phyloP scores from a whole-genome alignment of 805 yeast genomes.

The Ogataea dorogensis region DNA sequence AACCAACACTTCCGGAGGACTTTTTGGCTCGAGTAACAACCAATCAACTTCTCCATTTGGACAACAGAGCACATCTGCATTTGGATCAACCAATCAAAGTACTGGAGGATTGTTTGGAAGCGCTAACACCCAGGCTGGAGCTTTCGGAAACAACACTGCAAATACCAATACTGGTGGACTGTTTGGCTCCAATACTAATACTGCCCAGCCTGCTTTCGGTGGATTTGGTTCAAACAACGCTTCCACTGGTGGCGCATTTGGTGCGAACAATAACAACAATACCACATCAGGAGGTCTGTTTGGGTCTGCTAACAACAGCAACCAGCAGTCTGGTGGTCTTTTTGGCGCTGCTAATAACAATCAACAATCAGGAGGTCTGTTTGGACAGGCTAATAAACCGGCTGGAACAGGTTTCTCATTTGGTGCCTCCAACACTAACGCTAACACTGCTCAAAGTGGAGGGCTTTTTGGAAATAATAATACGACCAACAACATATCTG shows the following conservation, averaged over 20 bases:
- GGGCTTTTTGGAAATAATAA: constrained; percentile 44
- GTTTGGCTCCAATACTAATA: constrained; percentile 13
- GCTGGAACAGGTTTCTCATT: constrained; percentile 11
- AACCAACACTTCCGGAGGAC: constrained; percentile 30
- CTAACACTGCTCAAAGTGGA: constrained; percentile 34
- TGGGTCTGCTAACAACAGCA: constrained; percentile 27
- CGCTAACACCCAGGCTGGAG: constrained; percentile 34
- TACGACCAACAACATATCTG: constrained; percentile 23
- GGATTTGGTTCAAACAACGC: constrained; percentile 36
- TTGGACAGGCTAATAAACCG: constrained; percentile 25
- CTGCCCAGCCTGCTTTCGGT: constrained; percentile 36
- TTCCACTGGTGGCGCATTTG: constrained; percentile 10
- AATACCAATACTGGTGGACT: constrained; percentile 14
- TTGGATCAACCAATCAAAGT: no score
- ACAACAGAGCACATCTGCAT: no score
- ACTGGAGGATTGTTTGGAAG: no score
- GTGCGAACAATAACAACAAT: constrained; percentile 16
- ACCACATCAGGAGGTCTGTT: constrained; percentile 17
- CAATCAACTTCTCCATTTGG: no score
- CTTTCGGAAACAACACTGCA: constrained; percentile 38
- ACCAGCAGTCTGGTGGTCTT: constrained; percentile 12
- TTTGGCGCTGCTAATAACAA: constrained; percentile 18
- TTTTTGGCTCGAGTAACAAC: constrained; percentile 32
- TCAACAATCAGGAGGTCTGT: constrained; percentile 28
- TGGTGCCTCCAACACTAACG: constrained; percentile 20